Base-by-base conservation (phyloP, 2,329 filamentous ascomycete species). In the Paramyrothecium sp. region DNA sequence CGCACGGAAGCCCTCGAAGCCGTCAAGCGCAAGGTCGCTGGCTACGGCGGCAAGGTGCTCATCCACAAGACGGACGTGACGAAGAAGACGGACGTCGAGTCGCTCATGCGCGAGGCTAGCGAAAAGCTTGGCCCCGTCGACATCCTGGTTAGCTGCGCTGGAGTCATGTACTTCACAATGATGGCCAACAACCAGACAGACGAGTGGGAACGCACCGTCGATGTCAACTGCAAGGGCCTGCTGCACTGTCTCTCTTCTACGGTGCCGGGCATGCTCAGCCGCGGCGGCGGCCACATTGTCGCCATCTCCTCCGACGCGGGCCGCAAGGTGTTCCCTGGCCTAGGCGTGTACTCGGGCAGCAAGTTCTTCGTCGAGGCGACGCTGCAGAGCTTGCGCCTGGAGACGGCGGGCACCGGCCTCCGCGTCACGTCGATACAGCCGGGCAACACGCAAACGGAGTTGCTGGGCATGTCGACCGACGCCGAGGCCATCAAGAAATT, bases 131-230 rank as follows among this genome's bases (percentile, higher is more conserved):
- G 90, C 0, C 84, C 87, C 0, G 79, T 93, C 49, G 90, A 94
- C 69, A 90, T 93, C 54, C 81, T 94, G n/a, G 85, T 94, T 53
- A 86, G 86, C 46, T 91, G 89, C 67, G 91, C 90, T 0, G 90
- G 90, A 38, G 90, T 94, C 69, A 94, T 94, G 90, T 94, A 94
- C 76, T 94, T 87, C 74, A 93, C 90, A 55, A 87, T 93, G 86
- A 93, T 94, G 90, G 85, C 87, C 56, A 93, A 92, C 69, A 82
- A 78, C 17, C 82, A 89, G 61, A 83, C 79, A 0, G 88, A 90
- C 5, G 87, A 94, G 65, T 94, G 90, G 90, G 87, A 92, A 61
- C 88, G 84, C 57, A 93, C 90, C 0, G 89, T 94, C 47, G 90
- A 93, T 65, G 89, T 94, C 63, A 94, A 94, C 77, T 93, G 90